Evolutionary conservation across 345 rosid species (phyloP), one percentile per base, ranked within the genome.

Genomic region (Reutealis trisperma): DNA sequence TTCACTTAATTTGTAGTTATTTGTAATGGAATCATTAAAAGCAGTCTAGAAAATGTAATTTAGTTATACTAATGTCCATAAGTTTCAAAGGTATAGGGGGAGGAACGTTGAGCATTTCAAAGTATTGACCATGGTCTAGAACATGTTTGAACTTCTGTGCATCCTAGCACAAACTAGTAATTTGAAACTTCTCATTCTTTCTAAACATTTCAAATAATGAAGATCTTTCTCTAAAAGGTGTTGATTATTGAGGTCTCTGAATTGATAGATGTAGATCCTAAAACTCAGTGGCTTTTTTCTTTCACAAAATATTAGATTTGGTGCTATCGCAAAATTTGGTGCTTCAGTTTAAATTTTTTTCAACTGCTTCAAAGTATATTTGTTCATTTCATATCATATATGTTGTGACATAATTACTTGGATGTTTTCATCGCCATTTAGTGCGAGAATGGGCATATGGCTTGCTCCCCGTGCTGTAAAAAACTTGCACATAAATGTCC

Each of bases 381-480:
- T 6, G 18, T 74, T 49, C 10, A 21, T 21, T 74, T 13, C 49
- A 11, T 34, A 15, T 4, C 15, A n/a, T 63, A 4, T 45, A n/a
- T 49, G 49, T 10, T 19, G 4, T 11, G 51, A 47, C 27, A 18
- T 34, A 74, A 61, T 41, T 5, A 6, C 30, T 65, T 34, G 14
- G 32, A 2, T 42, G 13, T 63, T 19, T 74, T n/a, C 51, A 51
- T 51, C 37, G 3, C 12, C n/a, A 27, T 63, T 21, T 71, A 82
- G 82, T 82, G 85, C 60, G 55, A 66, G 24, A 71, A 71, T n/a
- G 85, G 85, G 6, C 82, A 82, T 22, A 51, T 55, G 42, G 77
- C 79, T 52, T 82, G 85, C 74, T 4, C 55, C 6, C 8, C 60
- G 47, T 78, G 77, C 79, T 71, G 70, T 70, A n/a, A 4, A 25